Conservation (phyloP, 2,329 filamentous ascomycete species). For the Coleophoma crateriformis region DNA sequence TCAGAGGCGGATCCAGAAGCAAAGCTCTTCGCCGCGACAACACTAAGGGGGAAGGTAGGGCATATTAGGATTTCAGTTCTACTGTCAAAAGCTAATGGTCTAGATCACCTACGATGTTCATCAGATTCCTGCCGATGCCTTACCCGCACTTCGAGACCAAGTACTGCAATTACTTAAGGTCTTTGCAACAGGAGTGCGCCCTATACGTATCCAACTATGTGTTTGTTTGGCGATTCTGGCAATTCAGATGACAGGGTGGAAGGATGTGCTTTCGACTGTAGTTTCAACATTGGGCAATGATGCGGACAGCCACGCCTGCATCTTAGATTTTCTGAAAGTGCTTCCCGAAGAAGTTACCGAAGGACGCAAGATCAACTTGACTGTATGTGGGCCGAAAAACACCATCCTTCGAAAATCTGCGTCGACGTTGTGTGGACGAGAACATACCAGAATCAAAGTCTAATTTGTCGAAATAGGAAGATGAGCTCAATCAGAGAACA, state of each 20-base stretch:
- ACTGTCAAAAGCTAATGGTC: background rate
- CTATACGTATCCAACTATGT: constrained; percentile 84
- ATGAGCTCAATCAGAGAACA: constrained; percentile 83
- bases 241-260: constrained; percentile 95
- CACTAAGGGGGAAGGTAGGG: constrained; percentile 91
- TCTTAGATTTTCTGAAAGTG: constrained; percentile 93
- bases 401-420: constrained; percentile 34
- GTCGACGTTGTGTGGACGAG: constrained; percentile 29
- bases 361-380: constrained; percentile 98
- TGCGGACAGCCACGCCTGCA: constrained; percentile 74
- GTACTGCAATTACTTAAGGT: constrained; percentile 75
- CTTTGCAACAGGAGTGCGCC: constrained; percentile 77
- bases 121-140: constrained; percentile 72
- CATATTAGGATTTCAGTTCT: too few species aligned
- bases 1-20: constrained; percentile 76
- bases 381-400: constrained; percentile 75
- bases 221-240: constrained; percentile 92
- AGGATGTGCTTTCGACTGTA: constrained; percentile 81
- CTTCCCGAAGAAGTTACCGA: constrained; percentile 98
- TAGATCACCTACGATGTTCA: constrained; percentile 96
- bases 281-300: constrained; percentile 73
- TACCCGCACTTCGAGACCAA: constrained; percentile 75
- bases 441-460: constrained; percentile 32
- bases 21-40: constrained; percentile 93
- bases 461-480: constrained; percentile 69